These are phyloP conservation scores for Plantago ovata DNA, from an alignment of 257 asterid genomes.

Conservation along the genomic window DNA sequence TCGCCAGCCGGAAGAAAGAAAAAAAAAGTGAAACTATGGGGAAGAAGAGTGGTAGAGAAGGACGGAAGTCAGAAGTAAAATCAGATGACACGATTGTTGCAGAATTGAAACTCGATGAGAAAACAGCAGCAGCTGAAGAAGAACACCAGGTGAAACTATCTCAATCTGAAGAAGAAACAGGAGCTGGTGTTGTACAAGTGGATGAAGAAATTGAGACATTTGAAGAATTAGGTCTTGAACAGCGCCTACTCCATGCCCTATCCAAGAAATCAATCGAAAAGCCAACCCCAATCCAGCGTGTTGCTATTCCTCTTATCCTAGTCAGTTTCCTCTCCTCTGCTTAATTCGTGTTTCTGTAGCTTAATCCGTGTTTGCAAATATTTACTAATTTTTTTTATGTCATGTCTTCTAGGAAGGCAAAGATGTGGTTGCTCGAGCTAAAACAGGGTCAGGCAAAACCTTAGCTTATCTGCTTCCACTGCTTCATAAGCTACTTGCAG, in stretches of 20 bases:
- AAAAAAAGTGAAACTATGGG: too few species aligned
- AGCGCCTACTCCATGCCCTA: slow-evolving; percentile 77
- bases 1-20: too few species aligned
- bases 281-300: slow-evolving; percentile 84
- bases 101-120: too few species aligned
- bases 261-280: slow-evolving; percentile 58
- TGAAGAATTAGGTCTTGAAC: slow-evolving; percentile 78
- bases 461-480: slow-evolving; percentile 83
- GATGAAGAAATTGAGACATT: slow-evolving; percentile 51
- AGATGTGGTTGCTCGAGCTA: slow-evolving; percentile 94
- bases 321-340: slow-evolving; percentile 21
- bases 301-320: slow-evolving; percentile 78
- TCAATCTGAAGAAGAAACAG: neutral
- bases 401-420: slow-evolving; percentile 98
- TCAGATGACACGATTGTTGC: too few species aligned
- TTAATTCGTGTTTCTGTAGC: neutral
- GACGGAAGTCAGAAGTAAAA: too few species aligned
- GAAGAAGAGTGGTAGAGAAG: too few species aligned
- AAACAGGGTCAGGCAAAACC: slow-evolving; percentile 99
- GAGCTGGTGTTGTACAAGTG: slow-evolving; percentile 5
- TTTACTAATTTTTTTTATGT: too few species aligned
- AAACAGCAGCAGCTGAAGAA: neutral
- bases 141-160: neutral
- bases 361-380: too few species aligned
- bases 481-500: slow-evolving; percentile 81